A percentile compares a stretch with the other conserved stretches of the same genome.
These are phyloP conservation scores for Drosera capensis DNA, from an alignment of 148 eudicot species.

Conservation along the genomic window DNA sequence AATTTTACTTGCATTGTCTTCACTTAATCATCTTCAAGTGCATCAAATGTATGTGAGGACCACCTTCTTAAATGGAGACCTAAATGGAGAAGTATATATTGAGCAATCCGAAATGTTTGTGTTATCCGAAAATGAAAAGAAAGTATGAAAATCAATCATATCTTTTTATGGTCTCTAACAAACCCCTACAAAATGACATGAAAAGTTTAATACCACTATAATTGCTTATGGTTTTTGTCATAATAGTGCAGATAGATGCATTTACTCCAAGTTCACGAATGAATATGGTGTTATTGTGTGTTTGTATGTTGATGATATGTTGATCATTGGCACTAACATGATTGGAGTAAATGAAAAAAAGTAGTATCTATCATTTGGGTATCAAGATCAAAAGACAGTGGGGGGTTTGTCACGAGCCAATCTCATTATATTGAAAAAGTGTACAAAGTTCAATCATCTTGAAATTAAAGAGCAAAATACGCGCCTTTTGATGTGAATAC, in stretches of 20 bases:
- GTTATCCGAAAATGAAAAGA: neutral
- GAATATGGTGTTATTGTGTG: constrained; percentile 6
- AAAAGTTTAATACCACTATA: neutral
- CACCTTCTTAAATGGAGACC: neutral
- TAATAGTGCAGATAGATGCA: constrained; percentile 1
- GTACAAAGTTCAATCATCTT: constrained; percentile 4
- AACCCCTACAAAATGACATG: neutral
- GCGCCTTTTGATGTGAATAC: constrained; percentile 1
- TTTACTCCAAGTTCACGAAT: constrained; percentile 3
- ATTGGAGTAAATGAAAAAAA: neutral
- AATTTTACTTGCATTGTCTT: constrained; percentile 7
- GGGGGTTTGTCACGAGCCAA: neutral
- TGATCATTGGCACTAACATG: neutral
- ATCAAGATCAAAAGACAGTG: too few species aligned
- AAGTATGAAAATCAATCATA: neutral
- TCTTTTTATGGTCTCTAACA: constrained; percentile 4
- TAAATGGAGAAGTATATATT: neutral
- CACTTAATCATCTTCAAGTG: neutral
- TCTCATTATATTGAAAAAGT: constrained; percentile 5
- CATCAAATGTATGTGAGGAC: constrained; percentile 8
- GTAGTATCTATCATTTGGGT: neutral
- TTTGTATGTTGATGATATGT: neutral
- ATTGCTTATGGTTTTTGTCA: constrained; percentile 1
- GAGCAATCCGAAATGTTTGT: neutral
- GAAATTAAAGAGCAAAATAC: constrained; percentile 4